phyloP scores from a whole-genome alignment of 78 protist species.

The Dictyostelium firmibasis region DNA sequence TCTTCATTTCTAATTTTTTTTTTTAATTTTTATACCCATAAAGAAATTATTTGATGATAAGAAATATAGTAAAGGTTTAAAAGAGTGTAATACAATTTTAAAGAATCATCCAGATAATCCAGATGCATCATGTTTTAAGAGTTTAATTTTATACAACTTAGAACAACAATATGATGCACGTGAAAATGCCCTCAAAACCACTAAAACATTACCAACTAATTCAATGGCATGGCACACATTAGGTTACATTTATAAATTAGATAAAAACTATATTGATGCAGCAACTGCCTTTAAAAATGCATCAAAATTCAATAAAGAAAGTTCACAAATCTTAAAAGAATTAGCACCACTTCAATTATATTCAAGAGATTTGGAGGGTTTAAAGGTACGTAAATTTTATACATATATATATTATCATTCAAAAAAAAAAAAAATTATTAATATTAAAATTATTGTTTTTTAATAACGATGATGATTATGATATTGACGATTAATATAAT shows the following conservation, averaged over 20 bases:
- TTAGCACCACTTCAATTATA: conserved; percentile 88
- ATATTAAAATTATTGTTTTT: too few species aligned
- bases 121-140: conserved; percentile 91
- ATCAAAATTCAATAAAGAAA: conserved; percentile 84
- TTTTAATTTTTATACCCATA: neutral
- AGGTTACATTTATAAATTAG: conserved; percentile 92
- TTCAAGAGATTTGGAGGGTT: conserved; percentile 87
- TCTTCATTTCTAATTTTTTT: neutral
- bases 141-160: conserved; percentile 82
- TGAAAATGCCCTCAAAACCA: conserved; percentile 82
- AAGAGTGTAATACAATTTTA: conserved; percentile 86
- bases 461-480: neutral
- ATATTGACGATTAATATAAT: too few species aligned
- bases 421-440: too few species aligned
- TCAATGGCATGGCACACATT: conserved; percentile 92
- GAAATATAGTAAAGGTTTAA: conserved; percentile 94
- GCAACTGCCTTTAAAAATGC: conserved; percentile 94
- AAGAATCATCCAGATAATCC: conserved; percentile 53
- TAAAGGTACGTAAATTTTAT: conserved; percentile 28
- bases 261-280: conserved; percentile 94
- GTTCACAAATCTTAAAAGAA: conserved; percentile 88
- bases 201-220: conserved; percentile 51
- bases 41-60: conserved; percentile 92
- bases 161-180: conserved; percentile 90
- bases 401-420: too few species aligned